Evolutionary conservation across 2,329 filamentous ascomycete genomes (phyloP).

Genomic region (Xylaria multiplex): DNA sequence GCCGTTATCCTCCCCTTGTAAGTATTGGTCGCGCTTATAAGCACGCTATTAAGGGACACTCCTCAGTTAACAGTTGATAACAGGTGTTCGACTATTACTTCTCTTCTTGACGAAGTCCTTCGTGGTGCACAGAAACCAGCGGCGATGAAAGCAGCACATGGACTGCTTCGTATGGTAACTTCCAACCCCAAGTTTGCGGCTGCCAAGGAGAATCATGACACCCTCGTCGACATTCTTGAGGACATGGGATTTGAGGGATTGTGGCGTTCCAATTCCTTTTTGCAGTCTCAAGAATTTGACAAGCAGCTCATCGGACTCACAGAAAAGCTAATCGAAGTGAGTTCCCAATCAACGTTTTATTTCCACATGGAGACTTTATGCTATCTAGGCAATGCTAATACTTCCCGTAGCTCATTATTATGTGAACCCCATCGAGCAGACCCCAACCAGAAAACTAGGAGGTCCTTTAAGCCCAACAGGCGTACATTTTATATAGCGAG

Average conservation of each 20-base stretch:
- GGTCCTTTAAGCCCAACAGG: background rate
- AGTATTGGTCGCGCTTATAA: slow-evolving; percentile 47
- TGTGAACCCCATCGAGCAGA: slow-evolving; percentile 21
- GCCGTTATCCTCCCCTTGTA: slow-evolving; percentile 68
- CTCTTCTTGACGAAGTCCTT: slow-evolving; percentile 69
- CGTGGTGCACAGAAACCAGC: slow-evolving; percentile 70
- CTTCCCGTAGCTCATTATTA: slow-evolving; percentile 36
- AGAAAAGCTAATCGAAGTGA: slow-evolving; percentile 70
- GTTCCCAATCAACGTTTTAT: slow-evolving; percentile 37
- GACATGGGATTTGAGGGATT: slow-evolving; percentile 72
- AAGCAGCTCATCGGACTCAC: slow-evolving; percentile 64
- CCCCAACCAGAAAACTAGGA: background rate
- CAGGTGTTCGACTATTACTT: slow-evolving; percentile 66
- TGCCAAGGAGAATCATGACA: slow-evolving; percentile 58
- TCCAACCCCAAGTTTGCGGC: slow-evolving; percentile 62
- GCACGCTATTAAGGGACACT: background rate
- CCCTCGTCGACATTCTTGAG: slow-evolving; percentile 64
- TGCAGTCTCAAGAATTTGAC: slow-evolving; percentile 60
- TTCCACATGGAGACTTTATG: background rate
- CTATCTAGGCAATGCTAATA: slow-evolving; percentile 17
- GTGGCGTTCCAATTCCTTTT: slow-evolving; percentile 67
- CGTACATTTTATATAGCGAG: slow-evolving; percentile 20
- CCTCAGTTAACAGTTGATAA: slow-evolving; percentile 35
- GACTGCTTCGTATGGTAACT: slow-evolving; percentile 67
- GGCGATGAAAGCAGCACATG: slow-evolving; percentile 69